A percentile compares a stretch with the other conserved stretches of the same genome.
These are phyloP conservation scores for Leccinum holopus DNA, from an alignment of 1,284 basidiomycete species.

Conservation along the genomic window DNA sequence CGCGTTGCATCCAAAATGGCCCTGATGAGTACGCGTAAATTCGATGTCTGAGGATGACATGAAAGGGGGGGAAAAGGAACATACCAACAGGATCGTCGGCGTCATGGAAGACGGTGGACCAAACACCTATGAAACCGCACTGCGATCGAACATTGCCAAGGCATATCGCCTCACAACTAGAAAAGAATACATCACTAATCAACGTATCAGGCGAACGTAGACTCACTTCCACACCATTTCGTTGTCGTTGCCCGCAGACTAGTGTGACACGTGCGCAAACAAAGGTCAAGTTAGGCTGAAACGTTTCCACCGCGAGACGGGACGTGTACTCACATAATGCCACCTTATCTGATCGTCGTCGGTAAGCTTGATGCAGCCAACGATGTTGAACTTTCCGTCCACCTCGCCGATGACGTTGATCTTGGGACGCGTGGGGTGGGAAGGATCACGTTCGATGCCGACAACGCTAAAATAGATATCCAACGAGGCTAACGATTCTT, in stretches of 20 bases:
- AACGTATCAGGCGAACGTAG: neutral
- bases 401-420: constrained; percentile 56
- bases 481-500: constrained; percentile 53
- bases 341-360: constrained; percentile 57
- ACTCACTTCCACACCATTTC: constrained; percentile 62
- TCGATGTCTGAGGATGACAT: neutral
- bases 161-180: constrained; percentile 62
- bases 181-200: neutral
- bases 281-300: neutral
- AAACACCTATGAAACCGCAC: constrained; percentile 61
- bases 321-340: constrained; percentile 53
- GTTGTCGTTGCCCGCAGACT: constrained; percentile 59
- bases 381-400: constrained; percentile 44
- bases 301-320: neutral
- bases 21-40: constrained; percentile 15
- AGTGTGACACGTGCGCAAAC: neutral
- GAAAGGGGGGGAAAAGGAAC: constrained; percentile 17
- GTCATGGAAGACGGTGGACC: constrained; percentile 70
- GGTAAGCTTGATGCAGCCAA: constrained; percentile 57
- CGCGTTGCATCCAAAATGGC: constrained; percentile 33
- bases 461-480: constrained; percentile 47
- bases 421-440: constrained; percentile 50
- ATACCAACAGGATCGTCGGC: constrained; percentile 53
- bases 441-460: constrained; percentile 42
- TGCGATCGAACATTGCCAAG: constrained; percentile 58